Base-by-base conservation (phyloP, 768 basidiomycete species). In the Agrocybe chaxingu region DNA sequence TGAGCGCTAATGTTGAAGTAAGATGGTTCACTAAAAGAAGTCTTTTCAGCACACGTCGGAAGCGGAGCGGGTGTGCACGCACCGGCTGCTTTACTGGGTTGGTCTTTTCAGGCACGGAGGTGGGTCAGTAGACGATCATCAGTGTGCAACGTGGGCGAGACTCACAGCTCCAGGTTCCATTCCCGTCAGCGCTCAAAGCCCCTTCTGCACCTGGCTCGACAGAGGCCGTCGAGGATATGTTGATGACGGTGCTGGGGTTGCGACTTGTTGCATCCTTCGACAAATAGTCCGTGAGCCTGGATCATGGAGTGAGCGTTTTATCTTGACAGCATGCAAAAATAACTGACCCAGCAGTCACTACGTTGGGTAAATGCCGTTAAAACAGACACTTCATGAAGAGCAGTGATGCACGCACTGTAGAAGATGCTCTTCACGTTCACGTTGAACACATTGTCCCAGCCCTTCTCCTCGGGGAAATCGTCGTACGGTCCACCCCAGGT, bases 381-480 rank as follows among this genome's bases (percentile, higher is more conserved):
- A n/a, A 30, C n/a, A 31, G 43, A 24, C 12, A 30, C 9, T 10
- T 19, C 31, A 31, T n/a, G 52, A 43, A 55, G 31, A 47, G 35
- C 8, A 30, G 47, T 16, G 8, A 51, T 13, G 7, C 2, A 65
- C 84, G 52, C 54, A 90, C 88, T 74, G 69, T 92, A 94, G 59
- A 89, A 93, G 38, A 88, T 73, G 52, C 83, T 82, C 71, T 93
- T 94, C 45, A 94, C 89, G 61, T 94, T 94, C 34, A 92, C 80
- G 16, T 81, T 79, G 63, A 92, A 79, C 35, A 93, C 74, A 33
- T 85, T 84, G 56, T 93, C 90, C 92, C 92, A 93, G 1, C 92
- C 91, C 56, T 83, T 84, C 57, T 82, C 82, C 66, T 92, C 90
- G 0, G 89, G 89, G 54, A 88, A 80, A 56, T 84, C 75, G 8